Base-by-base conservation (phyloP, 768 basidiomycete genomes). In the Panus rudis region DNA sequence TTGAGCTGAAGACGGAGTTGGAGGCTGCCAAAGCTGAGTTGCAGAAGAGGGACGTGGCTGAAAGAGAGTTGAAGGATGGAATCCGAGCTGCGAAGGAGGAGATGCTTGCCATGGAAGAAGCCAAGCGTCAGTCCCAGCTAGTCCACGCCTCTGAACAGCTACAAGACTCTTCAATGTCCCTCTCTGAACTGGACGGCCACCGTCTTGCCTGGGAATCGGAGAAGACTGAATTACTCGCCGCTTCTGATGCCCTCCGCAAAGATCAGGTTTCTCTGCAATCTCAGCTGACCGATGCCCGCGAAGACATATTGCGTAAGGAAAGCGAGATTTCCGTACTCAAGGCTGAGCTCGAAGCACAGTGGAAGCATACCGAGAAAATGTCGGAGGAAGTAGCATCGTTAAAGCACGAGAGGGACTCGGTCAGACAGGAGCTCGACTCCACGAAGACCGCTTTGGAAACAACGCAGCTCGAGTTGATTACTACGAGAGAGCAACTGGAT, bases 321-420 rank as follows among this genome's bases (percentile, higher is more conserved):
- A 55, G 60, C 22, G 62, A 66, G 42, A 41, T 63, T 23, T 50
- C 43, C 4, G 39, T 75, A 19, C 60, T 85, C 49, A 79, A 80
- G 56, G 56, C 59, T 1, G 84, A 89, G 60, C 57, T 86, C 24
- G 79, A 86, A 52, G 75, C 78, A 8, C 84, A 86, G 60, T 86
- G 84, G 84, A 64, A 68, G 25, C 66, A 77, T 44, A 78, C 82
- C 6, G 81, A 84, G 62, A 65, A 66, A 46, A 60, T 66, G 12
- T 62, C 65, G n/a, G 78, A 79, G 50, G 66, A 63, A 51, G 63
- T 75, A 7, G 56, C 66, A 25, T 57, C 57, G 23, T 57, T 76
- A 26, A 50, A 52, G 47, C 50, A 46, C 19, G 61, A 66, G 45
- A 52, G 56, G 38, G 58, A 63, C 23, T 54, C 48, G 32, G 43